Evolutionary conservation across 768 basidiomycete species (phyloP).

Genomic region (Russula ochroleuca): DNA sequence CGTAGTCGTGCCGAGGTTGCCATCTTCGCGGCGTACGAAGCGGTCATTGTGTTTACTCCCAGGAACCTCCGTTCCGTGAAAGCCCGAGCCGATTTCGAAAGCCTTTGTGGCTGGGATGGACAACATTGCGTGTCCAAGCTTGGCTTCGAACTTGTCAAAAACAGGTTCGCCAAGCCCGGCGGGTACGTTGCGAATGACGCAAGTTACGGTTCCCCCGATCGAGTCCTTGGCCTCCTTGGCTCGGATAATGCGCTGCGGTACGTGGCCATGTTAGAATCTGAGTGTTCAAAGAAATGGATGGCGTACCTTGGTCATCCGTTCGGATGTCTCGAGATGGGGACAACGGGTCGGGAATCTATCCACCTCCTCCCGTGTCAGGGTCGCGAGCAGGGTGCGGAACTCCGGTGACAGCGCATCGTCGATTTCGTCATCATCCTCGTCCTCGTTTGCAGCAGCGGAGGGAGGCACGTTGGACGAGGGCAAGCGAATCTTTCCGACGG

Average conservation of each 20-base stretch:
- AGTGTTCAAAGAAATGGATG: not conserved
- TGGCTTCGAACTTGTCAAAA: conserved; percentile 98
- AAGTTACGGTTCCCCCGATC: conserved; percentile 97
- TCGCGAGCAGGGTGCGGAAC: conserved; percentile 72
- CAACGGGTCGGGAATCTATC: conserved; percentile 86
- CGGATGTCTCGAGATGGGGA: conserved; percentile 84
- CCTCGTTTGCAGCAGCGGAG: conserved; percentile 40
- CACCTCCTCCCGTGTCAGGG: conserved; percentile 80
- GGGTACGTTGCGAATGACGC: conserved; percentile 88
- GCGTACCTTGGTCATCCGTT: conserved; percentile 80
- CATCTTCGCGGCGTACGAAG: conserved; percentile 62
- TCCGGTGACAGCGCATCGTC: conserved; percentile 79
- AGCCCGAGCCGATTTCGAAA: conserved; percentile 97
- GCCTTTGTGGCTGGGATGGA: conserved; percentile 98
- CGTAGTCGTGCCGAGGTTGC: conserved; percentile 74
- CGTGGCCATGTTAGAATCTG: not conserved
- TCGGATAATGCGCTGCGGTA: conserved; percentile 76
- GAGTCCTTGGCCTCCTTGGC: conserved; percentile 91
- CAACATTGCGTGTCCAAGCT: conserved; percentile 95
- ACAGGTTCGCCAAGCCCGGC: conserved; percentile 93
- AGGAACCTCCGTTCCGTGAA: conserved; percentile 89
- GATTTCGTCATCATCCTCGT: conserved; percentile 56
- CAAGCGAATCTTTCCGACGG: conserved; percentile 88
- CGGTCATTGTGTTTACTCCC: conserved; percentile 93
- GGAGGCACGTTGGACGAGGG: conserved; percentile 49